These are phyloP conservation scores for Kernera saxatilis DNA, from an alignment of 345 rosid species.

Conservation along the genomic window DNA sequence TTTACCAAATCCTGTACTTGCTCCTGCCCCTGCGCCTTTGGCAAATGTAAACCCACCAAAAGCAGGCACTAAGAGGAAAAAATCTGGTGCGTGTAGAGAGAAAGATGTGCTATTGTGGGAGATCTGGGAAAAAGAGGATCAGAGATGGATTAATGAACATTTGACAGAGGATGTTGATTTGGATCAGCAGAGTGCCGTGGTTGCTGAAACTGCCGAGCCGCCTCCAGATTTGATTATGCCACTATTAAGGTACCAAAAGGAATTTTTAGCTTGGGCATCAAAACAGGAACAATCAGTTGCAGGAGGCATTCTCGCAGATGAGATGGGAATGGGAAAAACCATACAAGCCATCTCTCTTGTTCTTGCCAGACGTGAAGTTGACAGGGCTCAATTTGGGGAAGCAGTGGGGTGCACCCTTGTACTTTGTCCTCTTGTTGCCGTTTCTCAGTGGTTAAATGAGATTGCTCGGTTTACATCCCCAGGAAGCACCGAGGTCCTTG, in stretches of 20 bases:
- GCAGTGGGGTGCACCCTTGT: slow-evolving; percentile 64
- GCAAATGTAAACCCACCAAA: not conserved
- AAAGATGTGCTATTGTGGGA: slow-evolving; percentile 56
- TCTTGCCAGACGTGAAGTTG: slow-evolving; percentile 58
- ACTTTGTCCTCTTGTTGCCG: slow-evolving; percentile 89
- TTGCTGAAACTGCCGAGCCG: slow-evolving; percentile 53
- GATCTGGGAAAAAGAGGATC: slow-evolving; percentile 60
- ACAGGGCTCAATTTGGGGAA: not conserved
- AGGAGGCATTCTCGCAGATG: slow-evolving; percentile 98
- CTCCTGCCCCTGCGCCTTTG: not conserved
- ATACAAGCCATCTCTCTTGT: slow-evolving; percentile 93
- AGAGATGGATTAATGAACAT: slow-evolving; percentile 62
- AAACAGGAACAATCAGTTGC: slow-evolving; percentile 73
- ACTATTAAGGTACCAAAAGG: slow-evolving; percentile 84
- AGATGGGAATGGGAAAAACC: slow-evolving; percentile 99
- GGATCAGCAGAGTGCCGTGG: slow-evolving; percentile 45
- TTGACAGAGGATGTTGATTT: slow-evolving; percentile 45
- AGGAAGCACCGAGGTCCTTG: slow-evolving; percentile 75
- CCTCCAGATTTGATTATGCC: slow-evolving; percentile 67
- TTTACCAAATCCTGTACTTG: slow-evolving; percentile 10
- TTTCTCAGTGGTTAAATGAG: slow-evolving; percentile 88
- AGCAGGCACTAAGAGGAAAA: slow-evolving; percentile 31
- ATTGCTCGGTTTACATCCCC: slow-evolving; percentile 61
- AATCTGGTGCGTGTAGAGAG: not conserved
- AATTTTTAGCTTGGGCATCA: slow-evolving; percentile 90